Evolutionary conservation across 1,139 yeast species (phyloP).

Genomic region (Meyerozyma guilliermondii): DNA sequence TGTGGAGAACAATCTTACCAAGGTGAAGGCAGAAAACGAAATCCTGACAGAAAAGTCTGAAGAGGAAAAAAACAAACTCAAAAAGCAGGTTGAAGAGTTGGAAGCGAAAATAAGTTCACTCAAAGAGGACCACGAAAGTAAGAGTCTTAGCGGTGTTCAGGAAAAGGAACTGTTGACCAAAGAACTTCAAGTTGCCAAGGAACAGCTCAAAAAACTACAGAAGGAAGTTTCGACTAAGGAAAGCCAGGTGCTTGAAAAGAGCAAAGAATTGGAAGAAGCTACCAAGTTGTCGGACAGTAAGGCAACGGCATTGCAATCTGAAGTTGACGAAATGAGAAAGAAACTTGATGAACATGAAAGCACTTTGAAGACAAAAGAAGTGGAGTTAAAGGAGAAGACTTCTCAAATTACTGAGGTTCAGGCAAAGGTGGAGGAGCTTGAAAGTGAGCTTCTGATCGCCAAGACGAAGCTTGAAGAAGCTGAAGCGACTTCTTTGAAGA

Average conservation of each 20-base stretch:
- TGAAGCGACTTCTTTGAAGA: not conserved
- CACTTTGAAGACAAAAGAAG: not conserved
- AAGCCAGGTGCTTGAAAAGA: not conserved
- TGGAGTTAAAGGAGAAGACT: not conserved
- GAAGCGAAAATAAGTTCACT: not conserved
- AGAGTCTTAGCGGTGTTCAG: not conserved
- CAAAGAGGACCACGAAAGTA: not conserved
- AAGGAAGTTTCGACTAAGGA: not conserved
- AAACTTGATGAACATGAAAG: not conserved
- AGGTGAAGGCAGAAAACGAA: constrained; percentile 1
- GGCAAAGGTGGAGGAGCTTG: not conserved
- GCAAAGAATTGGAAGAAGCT: not conserved
- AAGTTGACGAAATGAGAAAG: not conserved
- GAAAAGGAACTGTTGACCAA: not conserved
- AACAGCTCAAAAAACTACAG: constrained; percentile 3
- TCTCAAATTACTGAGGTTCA: not conserved
- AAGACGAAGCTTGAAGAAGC: not conserved
- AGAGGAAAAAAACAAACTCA: not conserved
- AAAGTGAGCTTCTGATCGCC: not conserved
- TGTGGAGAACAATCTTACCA: not conserved
- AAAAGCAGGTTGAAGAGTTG: not conserved
- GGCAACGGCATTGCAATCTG: not conserved
- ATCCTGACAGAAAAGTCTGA: constrained; percentile 3
- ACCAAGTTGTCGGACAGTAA: not conserved
- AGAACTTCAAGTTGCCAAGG: not conserved